Conservation (phyloP, 2,329 filamentous ascomycete species). For the Lachnum nothofagi region DNA sequence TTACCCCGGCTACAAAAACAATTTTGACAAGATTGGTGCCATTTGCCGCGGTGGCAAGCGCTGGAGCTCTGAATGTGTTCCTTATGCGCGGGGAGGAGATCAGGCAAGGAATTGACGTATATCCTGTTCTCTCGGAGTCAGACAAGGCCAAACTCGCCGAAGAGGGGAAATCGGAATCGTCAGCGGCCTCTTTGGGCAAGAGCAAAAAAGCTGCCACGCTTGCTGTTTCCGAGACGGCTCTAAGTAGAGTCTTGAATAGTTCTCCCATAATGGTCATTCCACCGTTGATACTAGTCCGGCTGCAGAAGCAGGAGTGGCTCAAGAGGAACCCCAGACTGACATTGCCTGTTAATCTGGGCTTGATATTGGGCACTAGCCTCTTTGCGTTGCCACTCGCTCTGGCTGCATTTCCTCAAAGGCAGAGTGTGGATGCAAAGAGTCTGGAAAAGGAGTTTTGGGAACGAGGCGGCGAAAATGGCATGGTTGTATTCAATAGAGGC, state of each 20-base stretch:
- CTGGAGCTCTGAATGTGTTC: conserved; percentile 90
- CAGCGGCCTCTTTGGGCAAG: conserved; percentile 72
- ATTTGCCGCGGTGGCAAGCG: conserved; percentile 89
- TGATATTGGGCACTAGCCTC: conserved; percentile 83
- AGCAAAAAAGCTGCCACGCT: conserved; percentile 81
- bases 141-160: conserved; percentile 55
- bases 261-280: conserved; percentile 97
- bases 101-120: conserved; percentile 84
- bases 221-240: conserved; percentile 87
- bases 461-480: conserved; percentile 68
- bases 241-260: conserved; percentile 86
- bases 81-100: conserved; percentile 98
- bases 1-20: conserved; percentile 69
- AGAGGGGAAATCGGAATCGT: conserved; percentile 58
- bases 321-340: conserved; percentile 70
- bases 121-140: conserved; percentile 67
- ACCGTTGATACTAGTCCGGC: conserved; percentile 73
- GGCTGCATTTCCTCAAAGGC: conserved; percentile 86
- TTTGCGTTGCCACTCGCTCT: conserved; percentile 85
- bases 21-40: conserved; percentile 85
- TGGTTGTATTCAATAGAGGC: conserved; percentile 95
- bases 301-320: conserved; percentile 82
- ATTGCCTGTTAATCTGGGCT: conserved; percentile 74
- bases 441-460: conserved; percentile 85
- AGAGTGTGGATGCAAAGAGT: conserved; percentile 68